These are phyloP conservation scores for Cruciata laevipes DNA, from an alignment of 257 asterid species.

Conservation along the genomic window DNA sequence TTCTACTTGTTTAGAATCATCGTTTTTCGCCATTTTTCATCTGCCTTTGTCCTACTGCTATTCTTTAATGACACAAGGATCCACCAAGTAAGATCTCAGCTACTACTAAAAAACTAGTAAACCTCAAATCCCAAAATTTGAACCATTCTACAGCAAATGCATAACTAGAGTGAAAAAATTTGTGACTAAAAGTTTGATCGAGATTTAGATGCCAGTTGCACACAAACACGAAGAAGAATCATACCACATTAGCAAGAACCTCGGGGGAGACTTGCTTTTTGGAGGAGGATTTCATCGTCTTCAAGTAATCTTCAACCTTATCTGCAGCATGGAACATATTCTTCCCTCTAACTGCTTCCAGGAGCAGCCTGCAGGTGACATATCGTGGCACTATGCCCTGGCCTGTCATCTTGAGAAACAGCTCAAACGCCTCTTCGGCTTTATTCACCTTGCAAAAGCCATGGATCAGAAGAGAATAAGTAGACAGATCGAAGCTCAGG, in stretches of 20 bases:
- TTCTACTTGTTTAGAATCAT: not conserved
- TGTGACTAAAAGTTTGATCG: not conserved
- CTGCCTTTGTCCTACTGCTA: not conserved
- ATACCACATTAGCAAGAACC: not conserved
- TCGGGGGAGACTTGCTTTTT: not conserved
- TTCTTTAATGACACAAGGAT: not conserved
- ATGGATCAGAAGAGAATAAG: constrained; percentile 71
- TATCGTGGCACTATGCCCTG: constrained; percentile 71
- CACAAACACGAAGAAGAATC: not conserved
- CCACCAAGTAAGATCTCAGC: not conserved
- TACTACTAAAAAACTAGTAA: not conserved
- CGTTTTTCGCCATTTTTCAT: not conserved
- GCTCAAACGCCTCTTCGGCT: constrained; percentile 50
- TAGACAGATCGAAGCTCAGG: constrained; percentile 60
- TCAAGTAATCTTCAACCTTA: constrained; percentile 28
- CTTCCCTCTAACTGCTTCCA: constrained; percentile 46
- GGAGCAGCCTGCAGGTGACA: constrained; percentile 59
- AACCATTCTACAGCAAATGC: not conserved
- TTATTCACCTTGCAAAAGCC: constrained; percentile 64
- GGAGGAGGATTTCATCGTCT: constrained; percentile 2
- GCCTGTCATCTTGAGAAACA: constrained; percentile 55
- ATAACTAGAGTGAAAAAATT: not conserved
- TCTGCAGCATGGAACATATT: constrained; percentile 59
- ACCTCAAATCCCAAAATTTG: not conserved
- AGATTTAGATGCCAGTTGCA: no score